Evolutionary conservation across 1,284 basidiomycete genomes (phyloP), one percentile per base, ranked within the genome.

Genomic region (Tylopilus sp.): DNA sequence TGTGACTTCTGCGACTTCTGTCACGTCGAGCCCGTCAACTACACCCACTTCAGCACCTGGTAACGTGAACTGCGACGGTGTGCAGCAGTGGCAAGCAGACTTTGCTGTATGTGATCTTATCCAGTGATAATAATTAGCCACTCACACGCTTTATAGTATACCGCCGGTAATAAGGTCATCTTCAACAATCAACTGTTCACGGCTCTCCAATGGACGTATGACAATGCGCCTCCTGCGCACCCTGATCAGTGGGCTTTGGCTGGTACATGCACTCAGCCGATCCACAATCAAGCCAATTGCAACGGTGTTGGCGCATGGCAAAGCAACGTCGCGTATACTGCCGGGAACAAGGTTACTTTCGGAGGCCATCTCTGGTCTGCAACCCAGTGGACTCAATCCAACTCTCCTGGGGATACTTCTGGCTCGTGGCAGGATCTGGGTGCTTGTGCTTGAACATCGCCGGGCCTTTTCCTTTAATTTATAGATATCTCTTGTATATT

Each of bases 141-240:
- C 36, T 64, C 7, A 69, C 29, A 1, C 6, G 1, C 8, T 10
- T 10, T 2, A 2, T 5, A 70, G 65, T 69, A 71, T 4, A 36
- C 7, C 7, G 53, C 66, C 2, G 66, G 65, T 1, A 20, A 58
- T 0, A 26, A 36, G 32, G 69, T 47, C 7, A 67, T 71, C 5
- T 70, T 44, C 10, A 55, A 59, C 14, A 29, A 40, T 1, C 55
- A 64, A 1, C 10, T 71, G 26, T 70, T 24, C 29, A 62, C 60
- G 2, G 65, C 65, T 6, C 59, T 6, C 6, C 69, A 71, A 7
- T 71, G 65, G 69, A 65, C 56, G 0, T 71, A 49, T 4, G 49
- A 70, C 35, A 68, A 61, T 2, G 43, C 44, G 0, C 69, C 65
- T 0, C 39, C 52, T 0, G 1, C 42, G 0, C 61, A 62, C 17